Base-by-base conservation (phyloP, 768 basidiomycete genomes). In the Dendrothele bispora region DNA sequence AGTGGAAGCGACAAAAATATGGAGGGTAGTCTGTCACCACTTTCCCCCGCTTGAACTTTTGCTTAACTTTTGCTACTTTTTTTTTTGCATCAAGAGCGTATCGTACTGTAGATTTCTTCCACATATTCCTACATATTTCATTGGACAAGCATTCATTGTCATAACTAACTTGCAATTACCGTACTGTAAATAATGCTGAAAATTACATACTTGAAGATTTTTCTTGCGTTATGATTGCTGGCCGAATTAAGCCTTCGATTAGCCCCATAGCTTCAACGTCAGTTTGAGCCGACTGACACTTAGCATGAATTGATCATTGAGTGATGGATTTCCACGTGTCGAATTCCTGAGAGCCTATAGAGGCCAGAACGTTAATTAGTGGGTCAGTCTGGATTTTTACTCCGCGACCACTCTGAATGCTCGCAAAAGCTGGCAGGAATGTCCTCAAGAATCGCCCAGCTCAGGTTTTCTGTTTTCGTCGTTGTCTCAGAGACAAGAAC, bases 1-100 rank as follows among this genome's bases (percentile, higher is more conserved):
- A 42, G 25, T 21, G 30, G 11, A 46, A 57, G 53, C 61, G 65
- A 68, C 55, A 60, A 58, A 57, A 67, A 56, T 48, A 56, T 71
- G 50, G 69, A 69, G 43, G 68, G 69, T 29, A 77, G 74, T 48
- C 55, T 70, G 41, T 81, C 77, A 37, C 75, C 75, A 2, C 43
- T 66, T 60, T 69, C 55, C 52, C 56, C 62, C n/a, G n/a, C n/a
- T 63, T 72, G 62, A 69, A 37, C 22, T 36, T 29, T 45, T 40
- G 35, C 53, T 51, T n/a, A n/a, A n/a, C 48, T 44, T 55, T 50
- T 41, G 53, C 42, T 46, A 49, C 50, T 57, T 46, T 38, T 60
- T 55, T 49, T 47, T 30, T 41, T 28, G 36, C 43, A 48, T 52
- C 51, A 39, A 44, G 48, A 50, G 47, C n/a, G n/a, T n/a, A n/a